A percentile compares a stretch with the other conserved stretches of the same genome.
These are phyloP conservation scores for Calvatia gigantea DNA, from an alignment of 768 basidiomycete species.

Conservation along the genomic window DNA sequence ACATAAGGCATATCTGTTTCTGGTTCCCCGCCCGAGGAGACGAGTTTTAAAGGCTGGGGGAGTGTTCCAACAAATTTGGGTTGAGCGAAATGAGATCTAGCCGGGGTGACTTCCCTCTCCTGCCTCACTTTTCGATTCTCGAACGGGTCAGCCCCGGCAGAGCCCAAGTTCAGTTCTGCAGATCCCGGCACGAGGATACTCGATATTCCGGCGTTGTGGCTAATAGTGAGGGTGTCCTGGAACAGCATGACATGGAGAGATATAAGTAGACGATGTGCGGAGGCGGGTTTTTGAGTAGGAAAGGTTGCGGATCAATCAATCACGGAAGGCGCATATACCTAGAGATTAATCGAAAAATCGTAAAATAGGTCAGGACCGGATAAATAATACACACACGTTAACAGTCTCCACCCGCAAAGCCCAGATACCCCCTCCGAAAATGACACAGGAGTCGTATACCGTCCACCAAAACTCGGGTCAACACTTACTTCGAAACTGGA, in stretches of 20 bases:
- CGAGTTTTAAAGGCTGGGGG: slow-evolving; percentile 8
- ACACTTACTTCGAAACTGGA: slow-evolving; percentile 78
- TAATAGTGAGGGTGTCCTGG: slow-evolving; percentile 74
- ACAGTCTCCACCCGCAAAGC: slow-evolving; percentile 89
- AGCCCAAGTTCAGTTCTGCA: slow-evolving; percentile 95
- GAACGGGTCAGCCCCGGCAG: slow-evolving; percentile 90
- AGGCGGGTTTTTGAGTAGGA: slow-evolving; percentile 48
- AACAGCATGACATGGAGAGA: slow-evolving; percentile 74
- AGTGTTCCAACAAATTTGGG: slow-evolving; percentile 73
- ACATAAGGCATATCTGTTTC: slow-evolving; percentile 55
- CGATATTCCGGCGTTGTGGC: slow-evolving; percentile 76
- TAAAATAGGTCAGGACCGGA: slow-evolving; percentile 2
- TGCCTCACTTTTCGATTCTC: slow-evolving; percentile 77
- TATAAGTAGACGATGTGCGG: slow-evolving; percentile 77
- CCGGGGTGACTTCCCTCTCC: slow-evolving; percentile 89
- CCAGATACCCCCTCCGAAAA: no score
- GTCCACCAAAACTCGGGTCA: slow-evolving; percentile 79
- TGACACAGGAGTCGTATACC: slow-evolving; percentile 94
- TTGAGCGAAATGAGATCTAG: slow-evolving; percentile 89
- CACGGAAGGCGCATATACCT: slow-evolving; percentile 73
- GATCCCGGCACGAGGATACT: slow-evolving; percentile 86
- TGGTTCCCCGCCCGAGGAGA: slow-evolving; percentile 18
- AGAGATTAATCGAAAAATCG: slow-evolving; percentile 13
- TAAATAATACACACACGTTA: slow-evolving; percentile 52
- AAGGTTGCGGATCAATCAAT: slow-evolving; percentile 60